Base-by-base conservation (phyloP, 805 yeast species). In the Kregervanrija pseudodelftensis region DNA sequence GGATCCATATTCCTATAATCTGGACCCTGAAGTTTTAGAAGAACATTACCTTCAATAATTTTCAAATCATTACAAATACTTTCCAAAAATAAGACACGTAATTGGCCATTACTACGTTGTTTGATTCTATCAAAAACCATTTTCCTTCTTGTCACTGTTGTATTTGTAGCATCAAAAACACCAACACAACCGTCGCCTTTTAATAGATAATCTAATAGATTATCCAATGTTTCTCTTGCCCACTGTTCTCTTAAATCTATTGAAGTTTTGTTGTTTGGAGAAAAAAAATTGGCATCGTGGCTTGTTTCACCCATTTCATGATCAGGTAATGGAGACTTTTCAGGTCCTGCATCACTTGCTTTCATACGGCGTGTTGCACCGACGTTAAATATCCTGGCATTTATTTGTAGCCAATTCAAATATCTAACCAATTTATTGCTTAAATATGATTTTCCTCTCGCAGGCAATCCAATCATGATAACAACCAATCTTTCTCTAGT, bases 381-480 rank as follows among this genome's bases (percentile, higher is more conserved):
- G 30, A 93, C 99, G 58, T 91, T 91, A 69, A 93, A 91, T 9
- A 91, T 90, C 51, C 83, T 74, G 48, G 95, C 82, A 53, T 85
- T 88, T 56, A 90, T 95, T 65, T 90, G 95, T 35, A 89, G 76
- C 95, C 96, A 91, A 66, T 91, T 91, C 60, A 91, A 69, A 64
- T 87, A 93, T 48, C 98, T 68, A 1, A 95, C 85, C 40, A 91
- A 71, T 60, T 93, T 91, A 64, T 89, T 91, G 42, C 97, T 88
- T 50, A 91, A 80, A 61, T 90, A 93, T 1, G 95, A 85, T 63
- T 91, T 91, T 3, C 99, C 99, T 44, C 97, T 72, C 0, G 97
- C 97, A 0, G 98, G 98, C 11, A 84, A 63, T 0, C 99, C 99
- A 12, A 91, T 96, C 98, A 91, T 91, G 14, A 93, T 95, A 47